A percentile compares a stretch with the other conserved stretches of the same genome.
phyloP scores from a whole-genome alignment of 495 filamentous ascomycete species.

The Neurospora sp. region DNA sequence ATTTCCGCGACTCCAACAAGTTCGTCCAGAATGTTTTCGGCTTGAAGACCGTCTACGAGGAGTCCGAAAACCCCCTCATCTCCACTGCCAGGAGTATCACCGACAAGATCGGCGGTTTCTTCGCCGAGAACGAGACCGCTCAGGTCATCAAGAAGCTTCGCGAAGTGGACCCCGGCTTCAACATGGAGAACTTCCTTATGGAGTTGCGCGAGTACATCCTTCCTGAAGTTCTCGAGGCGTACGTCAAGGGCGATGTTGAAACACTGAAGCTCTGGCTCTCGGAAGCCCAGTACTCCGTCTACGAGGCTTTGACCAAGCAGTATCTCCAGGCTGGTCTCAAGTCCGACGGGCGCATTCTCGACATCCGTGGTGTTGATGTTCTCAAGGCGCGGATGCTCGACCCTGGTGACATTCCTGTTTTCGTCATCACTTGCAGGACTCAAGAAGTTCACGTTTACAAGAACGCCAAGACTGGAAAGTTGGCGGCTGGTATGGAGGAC shows the following conservation, averaged over 20 bases:
- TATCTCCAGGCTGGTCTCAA: conserved; percentile 87
- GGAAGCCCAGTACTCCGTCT: conserved; percentile 89
- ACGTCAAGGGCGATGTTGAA: conserved; percentile 90
- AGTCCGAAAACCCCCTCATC: conserved; percentile 94
- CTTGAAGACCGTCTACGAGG: conserved; percentile 75
- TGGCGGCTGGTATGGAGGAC: conserved; percentile 98
- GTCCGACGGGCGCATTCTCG: conserved; percentile 87
- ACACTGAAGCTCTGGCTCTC: conserved; percentile 90
- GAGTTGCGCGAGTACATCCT: conserved; percentile 97
- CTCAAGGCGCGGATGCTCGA: conserved; percentile 82
- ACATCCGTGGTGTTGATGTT: conserved; percentile 90
- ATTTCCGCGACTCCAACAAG: conserved; percentile 79
- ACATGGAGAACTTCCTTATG: conserved; percentile 83
- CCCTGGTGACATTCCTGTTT: conserved; percentile 94
- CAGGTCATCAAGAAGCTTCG: conserved; percentile 95
- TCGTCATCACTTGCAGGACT: conserved; percentile 92
- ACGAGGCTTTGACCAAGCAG: conserved; percentile 86
- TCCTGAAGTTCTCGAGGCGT: conserved; percentile 93
- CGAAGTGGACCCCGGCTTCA: conserved; percentile 92
- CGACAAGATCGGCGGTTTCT: conserved; percentile 87
- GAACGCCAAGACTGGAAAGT: conserved; percentile 75
- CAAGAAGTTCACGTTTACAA: conserved; percentile 96
- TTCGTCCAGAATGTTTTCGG: conserved; percentile 83
- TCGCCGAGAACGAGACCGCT: conserved; percentile 96
- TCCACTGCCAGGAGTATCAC: conserved; percentile 87